Conservation (phyloP, 768 basidiomycete species). For the Xerocomellus dryophilus region DNA sequence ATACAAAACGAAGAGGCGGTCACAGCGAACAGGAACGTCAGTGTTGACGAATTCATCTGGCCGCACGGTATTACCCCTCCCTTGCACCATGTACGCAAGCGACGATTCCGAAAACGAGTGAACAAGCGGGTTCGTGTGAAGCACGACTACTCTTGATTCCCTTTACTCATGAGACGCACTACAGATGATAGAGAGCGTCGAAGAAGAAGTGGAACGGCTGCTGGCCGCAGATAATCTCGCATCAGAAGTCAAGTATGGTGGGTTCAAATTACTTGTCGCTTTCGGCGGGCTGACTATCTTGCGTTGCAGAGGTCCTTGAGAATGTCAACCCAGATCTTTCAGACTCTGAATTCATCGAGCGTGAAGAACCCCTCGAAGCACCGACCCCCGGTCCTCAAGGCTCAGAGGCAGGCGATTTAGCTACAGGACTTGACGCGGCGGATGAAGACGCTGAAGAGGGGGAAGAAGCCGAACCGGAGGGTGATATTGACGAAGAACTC, state of each 20-base stretch:
- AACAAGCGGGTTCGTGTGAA: conserved; percentile 63
- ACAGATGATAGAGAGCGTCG: conserved; percentile 91
- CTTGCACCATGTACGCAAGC: conserved; percentile 82
- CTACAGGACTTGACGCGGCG: conserved; percentile 50
- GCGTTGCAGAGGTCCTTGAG: conserved; percentile 67
- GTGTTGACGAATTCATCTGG: conserved; percentile 95
- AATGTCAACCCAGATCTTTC: conserved; percentile 90
- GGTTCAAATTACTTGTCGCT: conserved; percentile 10
- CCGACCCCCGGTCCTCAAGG: conserved; percentile 68
- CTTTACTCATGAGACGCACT: conserved; percentile 7
- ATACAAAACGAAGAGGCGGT: conserved; percentile 67
- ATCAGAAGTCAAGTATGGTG: conserved; percentile 74
- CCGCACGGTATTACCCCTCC: conserved; percentile 96
- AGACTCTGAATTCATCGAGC: conserved; percentile 82
- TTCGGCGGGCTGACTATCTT: background rate
- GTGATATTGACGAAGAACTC: conserved; percentile 84
- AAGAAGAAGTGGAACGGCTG: conserved; percentile 87
- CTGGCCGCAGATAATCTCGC: conserved; percentile 78
- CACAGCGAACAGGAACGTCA: conserved; percentile 65
- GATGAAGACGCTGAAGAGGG: conserved; percentile 61
- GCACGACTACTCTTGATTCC: background rate
- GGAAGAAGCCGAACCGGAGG: conserved; percentile 62
- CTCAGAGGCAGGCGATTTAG: conserved; percentile 62
- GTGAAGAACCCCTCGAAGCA: conserved; percentile 56
- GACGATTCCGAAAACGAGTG: conserved; percentile 87